Conservation (phyloP, 2,329 filamentous ascomycete genomes). For the Bretziella fagacearum region DNA sequence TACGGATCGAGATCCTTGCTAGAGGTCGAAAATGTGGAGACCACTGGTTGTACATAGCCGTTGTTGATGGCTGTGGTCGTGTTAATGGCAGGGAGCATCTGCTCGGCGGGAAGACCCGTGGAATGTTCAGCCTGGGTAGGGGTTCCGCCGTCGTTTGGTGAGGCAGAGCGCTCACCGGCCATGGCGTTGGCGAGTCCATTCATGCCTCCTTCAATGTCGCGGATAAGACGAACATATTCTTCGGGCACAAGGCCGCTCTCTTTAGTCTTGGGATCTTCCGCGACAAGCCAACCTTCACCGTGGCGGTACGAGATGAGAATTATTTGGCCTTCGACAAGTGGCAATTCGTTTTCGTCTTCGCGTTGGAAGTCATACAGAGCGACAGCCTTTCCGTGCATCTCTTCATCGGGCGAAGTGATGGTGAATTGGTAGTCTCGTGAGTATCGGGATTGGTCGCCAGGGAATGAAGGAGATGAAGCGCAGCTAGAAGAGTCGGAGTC, state of each 20-base stretch:
- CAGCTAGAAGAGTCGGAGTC: slow-evolving; percentile 43
- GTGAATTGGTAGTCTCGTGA: slow-evolving; percentile 89
- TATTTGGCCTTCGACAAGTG: slow-evolving; percentile 82
- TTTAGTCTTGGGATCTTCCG: slow-evolving; percentile 82
- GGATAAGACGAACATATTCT: slow-evolving; percentile 81
- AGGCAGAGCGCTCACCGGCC: slow-evolving; percentile 19
- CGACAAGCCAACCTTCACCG: slow-evolving; percentile 93
- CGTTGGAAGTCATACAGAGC: slow-evolving; percentile 88
- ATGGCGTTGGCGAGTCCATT: slow-evolving; percentile 41
- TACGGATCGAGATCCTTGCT: slow-evolving; percentile 54
- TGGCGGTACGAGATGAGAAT: slow-evolving; percentile 94
- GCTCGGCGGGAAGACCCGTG: slow-evolving; percentile 3
- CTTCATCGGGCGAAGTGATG: slow-evolving; percentile 86
- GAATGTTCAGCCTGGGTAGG: slow-evolving; percentile 43
- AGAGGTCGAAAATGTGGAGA: slow-evolving; percentile 53
- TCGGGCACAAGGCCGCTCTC: slow-evolving; percentile 93
- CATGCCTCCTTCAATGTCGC: slow-evolving; percentile 84
- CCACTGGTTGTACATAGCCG: slow-evolving; percentile 50
- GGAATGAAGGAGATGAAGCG: slow-evolving; percentile 40
- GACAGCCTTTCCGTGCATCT: slow-evolving; percentile 93
- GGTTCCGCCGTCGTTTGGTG: slow-evolving; percentile 40
- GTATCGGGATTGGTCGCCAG: slow-evolving; percentile 59
- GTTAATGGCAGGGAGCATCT: slow-evolving; percentile 9
- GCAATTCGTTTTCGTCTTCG: slow-evolving; percentile 92
- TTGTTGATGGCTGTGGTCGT: slow-evolving; percentile 3